Evolutionary conservation across 73 alveolate species (phyloP).

Genomic region (Paramecium primaurelia): DNA sequence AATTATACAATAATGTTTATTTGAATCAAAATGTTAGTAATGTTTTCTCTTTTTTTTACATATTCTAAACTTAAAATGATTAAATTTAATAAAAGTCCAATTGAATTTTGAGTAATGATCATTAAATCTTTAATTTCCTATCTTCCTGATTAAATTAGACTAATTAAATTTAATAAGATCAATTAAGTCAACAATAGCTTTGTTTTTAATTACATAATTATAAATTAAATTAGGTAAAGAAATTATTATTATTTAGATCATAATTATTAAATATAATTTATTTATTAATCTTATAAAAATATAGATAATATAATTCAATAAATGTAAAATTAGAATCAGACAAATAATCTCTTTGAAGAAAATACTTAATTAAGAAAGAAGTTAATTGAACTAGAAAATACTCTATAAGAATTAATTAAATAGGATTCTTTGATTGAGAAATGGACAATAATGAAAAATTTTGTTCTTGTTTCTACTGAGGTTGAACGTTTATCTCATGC

Average conservation of each 20-base stretch:
- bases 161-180: not conserved
- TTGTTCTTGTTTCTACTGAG: slow-evolving; percentile 12
- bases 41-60: not conserved
- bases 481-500: not conserved
- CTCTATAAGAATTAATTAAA: not conserved
- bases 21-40: not conserved
- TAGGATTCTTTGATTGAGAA: not conserved
- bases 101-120: not conserved
- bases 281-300: not conserved
- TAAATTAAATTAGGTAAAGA: not conserved
- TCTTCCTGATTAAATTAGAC: not conserved
- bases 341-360: not conserved
- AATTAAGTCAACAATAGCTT: not conserved
- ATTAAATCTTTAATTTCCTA: not conserved
- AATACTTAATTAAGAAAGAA: not conserved
- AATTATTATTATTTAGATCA: not conserved
- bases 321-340: not conserved
- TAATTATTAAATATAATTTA: too few relatives aligned
- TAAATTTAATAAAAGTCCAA: not conserved
- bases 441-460: slow-evolving; percentile 33
- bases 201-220: not conserved
- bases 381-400: not conserved
- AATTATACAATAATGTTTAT: not conserved
- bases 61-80: not conserved
- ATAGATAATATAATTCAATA: not conserved